Conservation (phyloP, 2,329 filamentous ascomycete species). For the Sphaerulina musiva region DNA sequence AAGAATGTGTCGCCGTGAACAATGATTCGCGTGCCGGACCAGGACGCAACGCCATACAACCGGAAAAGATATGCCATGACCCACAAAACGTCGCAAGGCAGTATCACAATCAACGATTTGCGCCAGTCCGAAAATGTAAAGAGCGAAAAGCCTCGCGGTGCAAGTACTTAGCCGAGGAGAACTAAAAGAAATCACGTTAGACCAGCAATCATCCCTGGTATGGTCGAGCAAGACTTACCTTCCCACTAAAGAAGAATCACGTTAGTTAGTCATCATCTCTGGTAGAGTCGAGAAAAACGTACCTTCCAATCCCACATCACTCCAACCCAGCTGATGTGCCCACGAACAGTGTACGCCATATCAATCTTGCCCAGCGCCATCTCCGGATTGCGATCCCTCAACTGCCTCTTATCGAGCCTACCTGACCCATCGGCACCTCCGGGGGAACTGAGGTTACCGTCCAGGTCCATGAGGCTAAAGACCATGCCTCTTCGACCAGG, state of each 20-base stretch:
- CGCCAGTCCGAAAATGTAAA: not conserved
- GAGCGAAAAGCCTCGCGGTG: no score
- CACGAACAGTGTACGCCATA: slow-evolving; percentile 57
- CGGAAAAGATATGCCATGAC: not conserved
- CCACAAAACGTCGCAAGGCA: not conserved
- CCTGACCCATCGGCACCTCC: slow-evolving; percentile 6
- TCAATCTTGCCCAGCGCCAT: slow-evolving; percentile 17
- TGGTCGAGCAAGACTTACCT: slow-evolving; percentile 44
- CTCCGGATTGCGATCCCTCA: slow-evolving; percentile 2
- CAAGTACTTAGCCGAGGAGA: slow-evolving; percentile 4
- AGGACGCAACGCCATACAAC: not conserved
- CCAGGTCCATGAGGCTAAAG: slow-evolving; percentile 26
- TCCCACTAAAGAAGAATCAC: slow-evolving; percentile 43
- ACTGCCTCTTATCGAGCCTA: not conserved
- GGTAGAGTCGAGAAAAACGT: slow-evolving; percentile 30
- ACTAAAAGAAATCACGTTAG: slow-evolving; percentile 5
- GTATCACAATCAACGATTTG: not conserved
- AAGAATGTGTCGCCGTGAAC: not conserved
- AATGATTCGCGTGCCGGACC: not conserved
- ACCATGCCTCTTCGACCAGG: slow-evolving; percentile 32
- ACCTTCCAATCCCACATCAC: slow-evolving; percentile 70
- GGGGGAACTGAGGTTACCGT: slow-evolving; percentile 10
- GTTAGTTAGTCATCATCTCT: not conserved
- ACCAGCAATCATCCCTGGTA: not conserved
- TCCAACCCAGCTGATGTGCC: slow-evolving; percentile 61